Evolutionary conservation across 305 asterid genomes (phyloP).

Genomic region (Rubia balearica): DNA sequence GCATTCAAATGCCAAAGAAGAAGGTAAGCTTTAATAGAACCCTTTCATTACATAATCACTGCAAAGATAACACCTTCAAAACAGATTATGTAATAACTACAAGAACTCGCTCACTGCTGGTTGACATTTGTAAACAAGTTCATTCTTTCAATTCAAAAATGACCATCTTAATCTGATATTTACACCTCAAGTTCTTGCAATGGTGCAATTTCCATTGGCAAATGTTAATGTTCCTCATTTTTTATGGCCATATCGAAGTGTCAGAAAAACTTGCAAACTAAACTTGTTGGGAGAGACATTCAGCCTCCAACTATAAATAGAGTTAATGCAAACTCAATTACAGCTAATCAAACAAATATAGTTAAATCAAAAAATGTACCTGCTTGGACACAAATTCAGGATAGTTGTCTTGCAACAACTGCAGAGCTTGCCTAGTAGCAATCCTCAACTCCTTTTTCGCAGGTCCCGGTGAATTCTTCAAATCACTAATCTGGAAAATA

Average conservation of each 20-base stretch:
- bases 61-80: background rate
- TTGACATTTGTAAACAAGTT: background rate
- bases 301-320: too few relatives aligned
- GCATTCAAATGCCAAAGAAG: background rate
- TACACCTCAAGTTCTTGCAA: background rate
- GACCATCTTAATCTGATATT: background rate
- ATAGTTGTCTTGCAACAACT: conserved; percentile 80
- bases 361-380: conserved; percentile 27
- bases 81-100: background rate
- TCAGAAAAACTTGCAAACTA: too few relatives aligned
- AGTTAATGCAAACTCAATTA: background rate
- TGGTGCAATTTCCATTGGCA: background rate
- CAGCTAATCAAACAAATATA: background rate
- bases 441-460: conserved; percentile 65
- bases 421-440: conserved; percentile 77
- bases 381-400: conserved; percentile 90
- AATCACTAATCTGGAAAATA: conserved; percentile 77
- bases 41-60: background rate
- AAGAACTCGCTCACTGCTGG: background rate
- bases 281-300: background rate
- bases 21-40: background rate
- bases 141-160: background rate
- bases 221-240: background rate
- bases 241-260: background rate
- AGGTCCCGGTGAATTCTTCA: conserved; percentile 81